phyloP scores from a whole-genome alignment of 2,329 filamentous ascomycete species.

The Tolypocladium album region DNA sequence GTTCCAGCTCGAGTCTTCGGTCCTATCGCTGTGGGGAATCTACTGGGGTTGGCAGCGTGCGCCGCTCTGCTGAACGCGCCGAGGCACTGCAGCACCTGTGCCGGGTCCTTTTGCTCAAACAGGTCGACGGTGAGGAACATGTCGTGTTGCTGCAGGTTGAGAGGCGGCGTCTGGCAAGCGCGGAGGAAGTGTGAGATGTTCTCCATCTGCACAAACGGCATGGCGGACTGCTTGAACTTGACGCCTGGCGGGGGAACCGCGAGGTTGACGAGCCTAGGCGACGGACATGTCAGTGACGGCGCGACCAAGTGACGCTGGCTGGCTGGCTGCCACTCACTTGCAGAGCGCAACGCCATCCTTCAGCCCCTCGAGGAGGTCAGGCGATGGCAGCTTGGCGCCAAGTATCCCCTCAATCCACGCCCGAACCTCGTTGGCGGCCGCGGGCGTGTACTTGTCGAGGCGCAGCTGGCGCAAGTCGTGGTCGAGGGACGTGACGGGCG shows the following conservation, averaged over 20 bases:
- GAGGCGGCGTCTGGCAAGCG: conserved; percentile 73
- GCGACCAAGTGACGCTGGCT: not conserved
- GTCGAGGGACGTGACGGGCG: conserved; percentile 85
- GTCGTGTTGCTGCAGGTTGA: conserved; percentile 87
- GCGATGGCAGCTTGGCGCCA: conserved; percentile 58
- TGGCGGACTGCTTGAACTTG: conserved; percentile 81
- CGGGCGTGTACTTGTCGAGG: conserved; percentile 84
- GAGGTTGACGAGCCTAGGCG: conserved; percentile 68
- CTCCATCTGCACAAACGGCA: conserved; percentile 99
- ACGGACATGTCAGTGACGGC: conserved; percentile 4
- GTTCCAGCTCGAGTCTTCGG: conserved; percentile 48
- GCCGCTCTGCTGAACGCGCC: conserved; percentile 85
- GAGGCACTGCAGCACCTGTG: conserved; percentile 89
- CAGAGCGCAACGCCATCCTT: conserved; percentile 90
- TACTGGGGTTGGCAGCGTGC: conserved; percentile 58
- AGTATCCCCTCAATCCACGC: conserved; percentile 78
- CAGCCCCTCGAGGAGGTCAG: conserved; percentile 73
- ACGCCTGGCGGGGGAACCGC: conserved; percentile 66
- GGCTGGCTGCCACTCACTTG: conserved; percentile 49
- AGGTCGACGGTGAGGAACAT: conserved; percentile 95
- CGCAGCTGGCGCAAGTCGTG: conserved; percentile 92
- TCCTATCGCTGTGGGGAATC: conserved; percentile 69
- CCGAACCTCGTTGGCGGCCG: conserved; percentile 75
- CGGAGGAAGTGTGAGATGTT: conserved; percentile 95
- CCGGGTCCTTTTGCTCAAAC: conserved; percentile 89